Percentiles rank a stretch among this genome's conserved stretches.
phyloP scores from a whole-genome alignment of 345 rosid genomes.

The Clausena lansium region DNA sequence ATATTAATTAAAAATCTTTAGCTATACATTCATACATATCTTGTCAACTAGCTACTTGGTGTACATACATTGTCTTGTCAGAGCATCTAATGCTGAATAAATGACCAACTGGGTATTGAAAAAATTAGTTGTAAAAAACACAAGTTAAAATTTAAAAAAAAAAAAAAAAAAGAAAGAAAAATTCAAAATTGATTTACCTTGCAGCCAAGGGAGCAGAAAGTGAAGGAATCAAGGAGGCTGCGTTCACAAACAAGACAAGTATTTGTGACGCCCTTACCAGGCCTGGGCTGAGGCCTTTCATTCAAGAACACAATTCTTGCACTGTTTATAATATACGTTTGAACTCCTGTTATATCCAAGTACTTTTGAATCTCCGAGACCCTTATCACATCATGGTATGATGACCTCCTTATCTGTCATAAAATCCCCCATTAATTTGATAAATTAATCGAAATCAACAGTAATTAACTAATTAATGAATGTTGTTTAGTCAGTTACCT shows the following conservation, averaged over 20 bases:
- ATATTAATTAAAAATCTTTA: not conserved
- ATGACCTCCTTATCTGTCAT: constrained; percentile 63
- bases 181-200: constrained; percentile 35
- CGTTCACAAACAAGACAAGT: constrained; percentile 61
- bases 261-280: constrained; percentile 64
- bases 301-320: constrained; percentile 67
- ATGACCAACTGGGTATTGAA: not conserved
- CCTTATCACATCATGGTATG: constrained; percentile 75
- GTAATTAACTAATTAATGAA: not conserved
- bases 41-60: not conserved
- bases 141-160: not conserved
- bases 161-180: not conserved
- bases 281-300: constrained; percentile 66
- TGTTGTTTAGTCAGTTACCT: constrained; percentile 26
- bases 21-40: not conserved
- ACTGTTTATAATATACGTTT: constrained; percentile 66
- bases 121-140: too few relatives aligned
- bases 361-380: constrained; percentile 61
- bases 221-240: constrained; percentile 67
- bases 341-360: constrained; percentile 59
- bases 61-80: constrained; percentile 2
- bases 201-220: constrained; percentile 68
- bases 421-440: not conserved
- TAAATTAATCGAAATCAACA: not conserved
- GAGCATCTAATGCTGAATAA: not conserved